phyloP scores from a whole-genome alignment of 108 stramenopile species.

The Cyclotella choctawhatcheeana region DNA sequence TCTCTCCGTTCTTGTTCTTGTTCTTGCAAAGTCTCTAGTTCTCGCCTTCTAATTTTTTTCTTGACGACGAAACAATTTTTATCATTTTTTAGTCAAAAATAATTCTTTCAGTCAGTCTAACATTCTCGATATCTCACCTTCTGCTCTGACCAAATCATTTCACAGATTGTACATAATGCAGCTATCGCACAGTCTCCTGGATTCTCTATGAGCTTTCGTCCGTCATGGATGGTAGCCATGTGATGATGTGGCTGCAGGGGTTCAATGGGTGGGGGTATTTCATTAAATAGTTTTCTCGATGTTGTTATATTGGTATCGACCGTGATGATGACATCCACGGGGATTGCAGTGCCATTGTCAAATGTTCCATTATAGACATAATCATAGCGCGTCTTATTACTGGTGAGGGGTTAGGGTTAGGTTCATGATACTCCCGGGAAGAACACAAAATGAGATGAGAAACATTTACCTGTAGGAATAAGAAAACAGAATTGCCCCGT shows the following conservation, averaged over 20 bases:
- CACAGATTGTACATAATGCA: slow-evolving; percentile 17
- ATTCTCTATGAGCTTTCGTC: slow-evolving; percentile 9
- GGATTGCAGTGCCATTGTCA: slow-evolving; percentile 21
- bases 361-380: slow-evolving; percentile 23
- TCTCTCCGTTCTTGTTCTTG: too few species aligned
- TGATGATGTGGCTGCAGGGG: background rate
- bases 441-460: too few species aligned
- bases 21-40: too few species aligned
- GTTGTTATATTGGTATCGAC: slow-evolving; percentile 19
- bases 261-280: slow-evolving; percentile 25
- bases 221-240: background rate
- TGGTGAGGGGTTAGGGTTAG: too few species aligned
- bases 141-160: slow-evolving; percentile 1
- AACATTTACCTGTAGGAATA: too few species aligned
- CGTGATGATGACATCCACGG: slow-evolving; percentile 32
- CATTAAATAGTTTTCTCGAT: slow-evolving; percentile 15
- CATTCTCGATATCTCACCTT: too few species aligned
- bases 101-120: too few species aligned
- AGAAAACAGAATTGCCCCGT: slow-evolving; percentile 7
- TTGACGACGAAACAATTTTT: too few species aligned
- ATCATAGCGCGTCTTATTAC: slow-evolving; percentile 25
- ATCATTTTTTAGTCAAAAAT: too few species aligned
- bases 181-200: slow-evolving; percentile 14
- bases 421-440: too few species aligned
- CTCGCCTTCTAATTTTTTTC: too few species aligned